Evolutionary conservation across 331 rosid species (phyloP).

Genomic region (Ulmus americana): DNA sequence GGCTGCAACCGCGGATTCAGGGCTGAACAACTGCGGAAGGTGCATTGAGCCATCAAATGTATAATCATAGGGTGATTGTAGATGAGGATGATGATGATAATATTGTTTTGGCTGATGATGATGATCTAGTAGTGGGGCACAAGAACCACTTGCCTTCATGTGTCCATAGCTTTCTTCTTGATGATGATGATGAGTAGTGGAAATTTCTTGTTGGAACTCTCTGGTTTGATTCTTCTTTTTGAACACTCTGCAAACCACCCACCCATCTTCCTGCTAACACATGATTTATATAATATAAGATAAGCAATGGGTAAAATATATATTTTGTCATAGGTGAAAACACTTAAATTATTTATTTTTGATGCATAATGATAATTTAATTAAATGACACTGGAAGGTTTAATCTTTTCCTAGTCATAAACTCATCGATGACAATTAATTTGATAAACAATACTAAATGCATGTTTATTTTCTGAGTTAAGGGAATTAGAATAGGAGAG

Average conservation of each 20-base stretch:
- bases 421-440: too few relatives aligned
- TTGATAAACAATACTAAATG: too few relatives aligned
- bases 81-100: constrained; percentile 41
- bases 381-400: too few relatives aligned
- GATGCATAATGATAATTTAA: too few relatives aligned
- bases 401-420: too few relatives aligned
- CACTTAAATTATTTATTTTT: too few relatives aligned
- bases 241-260: constrained; percentile 97
- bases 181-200: constrained; percentile 23
- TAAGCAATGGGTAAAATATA: background rate
- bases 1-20: constrained; percentile 35
- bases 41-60: constrained; percentile 62
- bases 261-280: constrained; percentile 73
- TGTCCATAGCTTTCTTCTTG: constrained; percentile 31
- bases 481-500: too few relatives aligned
- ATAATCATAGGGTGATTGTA: constrained; percentile 37
- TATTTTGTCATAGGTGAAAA: too few relatives aligned
- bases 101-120: constrained; percentile 28
- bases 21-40: constrained; percentile 82
- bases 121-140: constrained; percentile 28
- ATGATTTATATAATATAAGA: background rate
- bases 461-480: too few relatives aligned
- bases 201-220: constrained; percentile 50
- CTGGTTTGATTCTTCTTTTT: constrained; percentile 64
- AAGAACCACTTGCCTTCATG: constrained; percentile 43